Conservation (phyloP, 23 red algal genomes). For the Agarophyton chilense region DNA sequence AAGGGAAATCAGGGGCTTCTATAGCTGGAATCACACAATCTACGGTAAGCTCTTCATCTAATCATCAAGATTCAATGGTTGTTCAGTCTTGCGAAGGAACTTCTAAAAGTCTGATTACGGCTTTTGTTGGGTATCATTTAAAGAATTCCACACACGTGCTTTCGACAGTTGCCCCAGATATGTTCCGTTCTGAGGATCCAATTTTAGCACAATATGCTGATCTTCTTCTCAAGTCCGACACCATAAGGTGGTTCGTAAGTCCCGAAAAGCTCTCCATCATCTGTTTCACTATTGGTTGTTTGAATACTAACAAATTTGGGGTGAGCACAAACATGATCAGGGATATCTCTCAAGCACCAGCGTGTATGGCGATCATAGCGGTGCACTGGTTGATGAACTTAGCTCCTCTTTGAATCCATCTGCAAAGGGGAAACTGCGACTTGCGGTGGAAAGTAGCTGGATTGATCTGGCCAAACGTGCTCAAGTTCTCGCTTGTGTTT, state of each 20-base stretch:
- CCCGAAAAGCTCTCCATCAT: not conserved
- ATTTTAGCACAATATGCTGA: not conserved
- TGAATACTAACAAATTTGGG: not conserved
- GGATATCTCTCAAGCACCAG: conserved; percentile 55
- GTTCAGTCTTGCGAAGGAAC: not conserved
- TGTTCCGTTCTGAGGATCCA: not conserved
- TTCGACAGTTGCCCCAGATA: not conserved
- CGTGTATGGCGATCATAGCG: conserved; percentile 59
- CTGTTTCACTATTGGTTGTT: not conserved
- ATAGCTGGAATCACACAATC: not conserved
- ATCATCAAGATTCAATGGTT: not conserved
- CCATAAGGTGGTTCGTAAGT: not conserved
- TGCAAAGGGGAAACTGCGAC: not conserved
- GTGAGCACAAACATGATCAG: not conserved
- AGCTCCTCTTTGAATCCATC: not conserved
- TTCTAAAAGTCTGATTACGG: not conserved
- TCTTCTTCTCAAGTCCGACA: not conserved
- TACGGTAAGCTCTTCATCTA: not conserved
- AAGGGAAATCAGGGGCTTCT: not conserved
- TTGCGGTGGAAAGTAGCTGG: conserved; percentile 7
- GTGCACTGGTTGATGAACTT: conserved; percentile 13
- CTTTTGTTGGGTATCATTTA: not conserved
- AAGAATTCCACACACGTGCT: not conserved
- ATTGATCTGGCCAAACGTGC: not conserved
- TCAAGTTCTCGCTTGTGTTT: not conserved